Evolutionary conservation across 2,329 filamentous ascomycete genomes (phyloP).

Genomic region (Phaeosphaeriaceae sp.): DNA sequence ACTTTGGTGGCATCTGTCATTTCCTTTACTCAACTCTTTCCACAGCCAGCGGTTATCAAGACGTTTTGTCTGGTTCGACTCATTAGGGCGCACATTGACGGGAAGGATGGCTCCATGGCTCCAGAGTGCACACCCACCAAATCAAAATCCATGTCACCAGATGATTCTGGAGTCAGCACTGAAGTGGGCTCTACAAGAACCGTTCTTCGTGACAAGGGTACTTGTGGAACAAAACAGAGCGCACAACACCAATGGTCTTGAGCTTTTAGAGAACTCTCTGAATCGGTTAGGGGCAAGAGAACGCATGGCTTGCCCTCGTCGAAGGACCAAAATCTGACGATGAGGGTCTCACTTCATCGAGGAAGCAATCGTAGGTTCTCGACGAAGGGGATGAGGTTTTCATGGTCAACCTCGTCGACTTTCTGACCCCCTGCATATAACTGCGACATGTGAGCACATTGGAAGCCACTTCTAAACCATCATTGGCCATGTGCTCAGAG

Average conservation of each 20-base stretch:
- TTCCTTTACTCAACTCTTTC: constrained; percentile 10
- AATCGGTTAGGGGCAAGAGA: no score
- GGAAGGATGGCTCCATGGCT: neutral
- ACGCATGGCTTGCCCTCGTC: no score
- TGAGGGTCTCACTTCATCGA: no score
- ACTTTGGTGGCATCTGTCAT: constrained; percentile 9
- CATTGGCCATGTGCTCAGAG: constrained; percentile 32
- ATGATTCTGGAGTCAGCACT: no score
- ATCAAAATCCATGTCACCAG: neutral
- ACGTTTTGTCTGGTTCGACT: constrained; percentile 9
- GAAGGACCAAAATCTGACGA: no score
- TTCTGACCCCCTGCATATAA: constrained; percentile 28
- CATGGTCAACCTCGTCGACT: neutral
- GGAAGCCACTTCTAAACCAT: constrained; percentile 12
- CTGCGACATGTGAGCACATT: constrained; percentile 29
- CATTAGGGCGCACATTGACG: neutral
- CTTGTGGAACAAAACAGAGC: no score
- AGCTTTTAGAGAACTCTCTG: neutral
- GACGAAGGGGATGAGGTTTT: neutral
- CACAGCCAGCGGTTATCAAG: constrained; percentile 21
- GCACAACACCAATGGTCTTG: neutral
- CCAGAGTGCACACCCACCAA: neutral
- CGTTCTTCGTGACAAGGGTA: no score
- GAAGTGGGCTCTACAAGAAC: no score
- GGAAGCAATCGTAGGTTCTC: neutral